Conservation (phyloP, 2,329 filamentous ascomycete genomes). For the Penicillium sp. region DNA sequence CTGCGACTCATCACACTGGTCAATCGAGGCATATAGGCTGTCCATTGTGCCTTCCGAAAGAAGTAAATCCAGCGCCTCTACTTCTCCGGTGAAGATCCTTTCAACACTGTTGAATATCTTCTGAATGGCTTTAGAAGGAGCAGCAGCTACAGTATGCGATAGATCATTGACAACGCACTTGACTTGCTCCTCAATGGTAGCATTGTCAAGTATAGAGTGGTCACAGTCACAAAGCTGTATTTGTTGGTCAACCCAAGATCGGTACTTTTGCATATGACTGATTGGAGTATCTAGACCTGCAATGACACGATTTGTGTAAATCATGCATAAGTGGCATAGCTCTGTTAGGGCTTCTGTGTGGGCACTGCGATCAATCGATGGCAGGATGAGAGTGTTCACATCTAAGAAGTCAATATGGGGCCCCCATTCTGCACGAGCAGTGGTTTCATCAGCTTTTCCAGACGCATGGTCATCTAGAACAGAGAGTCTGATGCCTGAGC, state of each 20-base stretch:
- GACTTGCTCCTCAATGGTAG: neutral
- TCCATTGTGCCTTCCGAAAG: slow-evolving; percentile 16
- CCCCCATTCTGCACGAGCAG: slow-evolving; percentile 12
- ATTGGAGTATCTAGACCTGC: slow-evolving; percentile 1
- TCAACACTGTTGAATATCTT: slow-evolving; percentile 7
- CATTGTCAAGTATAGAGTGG: neutral
- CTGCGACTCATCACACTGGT: slow-evolving; percentile 6
- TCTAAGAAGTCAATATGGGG: slow-evolving; percentile 19
- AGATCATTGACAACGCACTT: neutral
- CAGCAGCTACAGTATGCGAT: neutral
- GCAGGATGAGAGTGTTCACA: slow-evolving; percentile 9
- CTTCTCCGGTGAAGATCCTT: slow-evolving; percentile 13
- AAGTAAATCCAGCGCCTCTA: slow-evolving; percentile 18
- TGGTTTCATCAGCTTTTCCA: neutral
- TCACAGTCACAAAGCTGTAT: slow-evolving; percentile 1
- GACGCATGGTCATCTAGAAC: neutral
- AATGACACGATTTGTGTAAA: slow-evolving; percentile 8
- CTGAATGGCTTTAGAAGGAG: slow-evolving; percentile 2
- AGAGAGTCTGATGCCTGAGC: slow-evolving; percentile 10
- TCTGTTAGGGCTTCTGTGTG: slow-evolving; percentile 5
- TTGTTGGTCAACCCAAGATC: slow-evolving; percentile 10
- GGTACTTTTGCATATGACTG: slow-evolving; percentile 11
- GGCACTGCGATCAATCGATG: slow-evolving; percentile 4
- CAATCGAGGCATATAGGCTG: slow-evolving; percentile 8
- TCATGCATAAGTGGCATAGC: slow-evolving; percentile 14